A percentile compares a stretch with the other conserved stretches of the same genome.
Conservation (phyloP, 2,329 filamentous ascomycete species). For the Curvularia verruculosa region DNA sequence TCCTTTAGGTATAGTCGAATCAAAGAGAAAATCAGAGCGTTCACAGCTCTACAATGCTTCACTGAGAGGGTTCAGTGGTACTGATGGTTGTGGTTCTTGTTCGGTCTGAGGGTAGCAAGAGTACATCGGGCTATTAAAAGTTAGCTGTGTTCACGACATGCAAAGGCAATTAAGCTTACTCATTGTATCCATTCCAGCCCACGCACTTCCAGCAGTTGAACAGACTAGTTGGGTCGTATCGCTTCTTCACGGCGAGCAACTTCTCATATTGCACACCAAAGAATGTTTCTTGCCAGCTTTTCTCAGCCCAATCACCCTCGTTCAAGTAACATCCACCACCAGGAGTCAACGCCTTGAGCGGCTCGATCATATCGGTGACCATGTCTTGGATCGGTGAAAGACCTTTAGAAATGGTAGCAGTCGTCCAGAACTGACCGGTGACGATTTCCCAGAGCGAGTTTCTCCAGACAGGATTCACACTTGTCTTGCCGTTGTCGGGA, state of each 20-base stretch:
- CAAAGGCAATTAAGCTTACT: conserved; percentile 28
- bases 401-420: conserved; percentile 19
- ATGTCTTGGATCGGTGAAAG: conserved; percentile 39
- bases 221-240: conserved; percentile 39
- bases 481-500: conserved; percentile 40
- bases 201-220: conserved; percentile 49
- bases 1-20: not conserved
- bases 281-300: conserved; percentile 45
- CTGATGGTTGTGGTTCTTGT: conserved; percentile 26
- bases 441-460: conserved; percentile 45
- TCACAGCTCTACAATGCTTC: not conserved
- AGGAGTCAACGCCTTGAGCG: conserved; percentile 43
- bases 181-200: conserved; percentile 44
- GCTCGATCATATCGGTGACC: conserved; percentile 38
- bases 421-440: conserved; percentile 42
- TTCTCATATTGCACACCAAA: conserved; percentile 42
- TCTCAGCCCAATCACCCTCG: conserved; percentile 45
- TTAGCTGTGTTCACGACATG: conserved; percentile 12
- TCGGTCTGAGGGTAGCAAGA: conserved; percentile 38
- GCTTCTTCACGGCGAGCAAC: conserved; percentile 36
- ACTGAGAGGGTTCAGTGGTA: conserved; percentile 29
- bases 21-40: not conserved
- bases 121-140: conserved; percentile 32
- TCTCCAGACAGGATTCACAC: conserved; percentile 43
- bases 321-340: conserved; percentile 48